phyloP scores from a whole-genome alignment of 495 filamentous ascomycete species.

The Haplographium delicatum region DNA sequence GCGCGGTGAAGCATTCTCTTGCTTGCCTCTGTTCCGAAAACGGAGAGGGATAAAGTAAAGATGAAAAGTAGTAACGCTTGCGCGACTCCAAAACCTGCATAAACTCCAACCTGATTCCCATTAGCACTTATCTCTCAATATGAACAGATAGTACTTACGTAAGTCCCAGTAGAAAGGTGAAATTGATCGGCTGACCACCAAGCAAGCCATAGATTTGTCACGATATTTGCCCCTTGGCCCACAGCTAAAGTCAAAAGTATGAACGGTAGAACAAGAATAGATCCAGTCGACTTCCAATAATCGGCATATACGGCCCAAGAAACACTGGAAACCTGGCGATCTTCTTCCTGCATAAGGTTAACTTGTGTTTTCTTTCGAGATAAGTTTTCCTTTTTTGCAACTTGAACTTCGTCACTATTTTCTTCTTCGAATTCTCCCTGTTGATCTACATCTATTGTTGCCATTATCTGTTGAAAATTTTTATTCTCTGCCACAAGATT shows the following conservation, averaged over 20 bases:
- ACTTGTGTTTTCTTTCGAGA: constrained; percentile 64
- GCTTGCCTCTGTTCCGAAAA: constrained; percentile 71
- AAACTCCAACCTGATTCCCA: constrained; percentile 78
- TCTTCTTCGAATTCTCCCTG: too few species aligned
- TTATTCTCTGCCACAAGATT: constrained; percentile 73
- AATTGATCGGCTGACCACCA: constrained; percentile 62
- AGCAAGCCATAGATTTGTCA: constrained; percentile 83
- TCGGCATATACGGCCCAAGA: background rate
- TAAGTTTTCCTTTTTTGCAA: too few species aligned
- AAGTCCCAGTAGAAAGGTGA: too few species aligned
- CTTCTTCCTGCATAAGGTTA: constrained; percentile 22
- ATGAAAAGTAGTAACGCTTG: constrained; percentile 70
- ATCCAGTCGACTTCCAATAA: background rate
- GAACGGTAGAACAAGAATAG: constrained; percentile 1
- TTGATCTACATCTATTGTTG: too few species aligned
- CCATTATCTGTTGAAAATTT: constrained; percentile 72
- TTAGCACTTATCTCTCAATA: too few species aligned
- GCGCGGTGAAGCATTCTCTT: constrained; percentile 74
- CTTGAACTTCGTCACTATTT: too few species aligned
- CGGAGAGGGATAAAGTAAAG: constrained; percentile 54
- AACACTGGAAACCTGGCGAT: background rate
- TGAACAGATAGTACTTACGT: too few species aligned
- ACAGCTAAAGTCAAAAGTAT: constrained; percentile 41
- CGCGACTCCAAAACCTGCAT: constrained; percentile 63
- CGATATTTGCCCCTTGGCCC: constrained; percentile 75